Evolutionary conservation across 257 asterid genomes (phyloP).

Genomic region (Ilex asprella): DNA sequence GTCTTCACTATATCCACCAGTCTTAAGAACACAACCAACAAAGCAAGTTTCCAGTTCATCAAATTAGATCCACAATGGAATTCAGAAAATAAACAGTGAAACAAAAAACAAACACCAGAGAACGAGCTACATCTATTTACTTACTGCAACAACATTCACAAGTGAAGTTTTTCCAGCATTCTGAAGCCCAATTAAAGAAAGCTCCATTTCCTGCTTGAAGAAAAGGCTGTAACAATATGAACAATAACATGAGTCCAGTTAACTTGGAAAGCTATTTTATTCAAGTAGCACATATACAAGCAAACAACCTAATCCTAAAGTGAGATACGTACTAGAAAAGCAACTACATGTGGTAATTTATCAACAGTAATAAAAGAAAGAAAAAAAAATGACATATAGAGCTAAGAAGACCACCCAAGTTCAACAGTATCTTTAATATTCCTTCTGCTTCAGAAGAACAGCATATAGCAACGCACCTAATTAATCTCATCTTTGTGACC

Average conservation of each 20-base stretch:
- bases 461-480: too few relatives aligned
- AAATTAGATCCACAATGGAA: slow-evolving; percentile 10
- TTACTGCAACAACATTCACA: slow-evolving; percentile 92
- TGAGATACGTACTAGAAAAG: too few relatives aligned
- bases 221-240: slow-evolving; percentile 56
- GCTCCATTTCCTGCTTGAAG: slow-evolving; percentile 99
- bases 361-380: too few relatives aligned
- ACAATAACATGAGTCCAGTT: slow-evolving; percentile 4
- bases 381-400: too few relatives aligned
- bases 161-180: slow-evolving; percentile 99
- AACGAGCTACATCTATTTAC: slow-evolving; percentile 18
- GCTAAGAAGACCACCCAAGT: too few relatives aligned
- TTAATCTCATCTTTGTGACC: too few relatives aligned
- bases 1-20: slow-evolving; percentile 99
- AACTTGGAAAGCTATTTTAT: not conserved
- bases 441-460: too few relatives aligned
- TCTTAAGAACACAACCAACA: slow-evolving; percentile 32
- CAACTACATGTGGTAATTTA: too few relatives aligned
- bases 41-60: slow-evolving; percentile 13
- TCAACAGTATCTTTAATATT: too few relatives aligned
- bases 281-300: not conserved
- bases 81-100: not conserved
- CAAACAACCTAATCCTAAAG: too few relatives aligned
- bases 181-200: slow-evolving; percentile 92
- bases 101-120: not conserved